These are phyloP conservation scores for Talaromyces wortmannii DNA, from an alignment of 495 filamentous ascomycete species.

Conservation along the genomic window DNA sequence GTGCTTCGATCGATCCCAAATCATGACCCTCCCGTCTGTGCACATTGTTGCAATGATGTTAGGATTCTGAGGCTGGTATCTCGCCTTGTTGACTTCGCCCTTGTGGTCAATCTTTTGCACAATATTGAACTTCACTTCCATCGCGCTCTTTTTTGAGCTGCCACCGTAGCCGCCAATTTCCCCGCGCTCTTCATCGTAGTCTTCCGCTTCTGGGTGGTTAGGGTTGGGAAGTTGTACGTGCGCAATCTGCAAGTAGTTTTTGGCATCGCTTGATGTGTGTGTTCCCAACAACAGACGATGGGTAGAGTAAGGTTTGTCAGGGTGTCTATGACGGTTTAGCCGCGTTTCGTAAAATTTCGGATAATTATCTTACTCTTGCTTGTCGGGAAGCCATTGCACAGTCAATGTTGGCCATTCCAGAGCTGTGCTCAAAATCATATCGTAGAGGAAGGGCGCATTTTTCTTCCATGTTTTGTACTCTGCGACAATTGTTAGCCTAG, in stretches of 20 bases:
- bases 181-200: conserved; percentile 86
- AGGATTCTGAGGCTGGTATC: conserved; percentile 96
- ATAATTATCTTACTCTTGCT: conserved; percentile 58
- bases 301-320: conserved; percentile 78
- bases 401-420: conserved; percentile 98
- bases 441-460: conserved; percentile 96
- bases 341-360: not conserved
- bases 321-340: conserved; percentile 41
- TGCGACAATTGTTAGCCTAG: conserved; percentile 23
- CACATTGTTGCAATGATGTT: conserved; percentile 95
- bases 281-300: conserved; percentile 92
- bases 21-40: conserved; percentile 75
- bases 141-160: conserved; percentile 54
- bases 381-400: conserved; percentile 96
- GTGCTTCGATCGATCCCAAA: conserved; percentile 96
- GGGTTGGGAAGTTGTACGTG: conserved; percentile 84
- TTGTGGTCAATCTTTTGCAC: conserved; percentile 95
- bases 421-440: conserved; percentile 88
- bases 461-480: conserved; percentile 99
- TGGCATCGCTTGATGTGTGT: conserved; percentile 79
- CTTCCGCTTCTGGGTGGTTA: conserved; percentile 60
- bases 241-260: conserved; percentile 93
- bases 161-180: conserved; percentile 89
- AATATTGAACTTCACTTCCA: conserved; percentile 76
- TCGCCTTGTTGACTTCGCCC: conserved; percentile 95